Base-by-base conservation (phyloP, 306 rosid genomes). In the Arachis hypogaea region DNA sequence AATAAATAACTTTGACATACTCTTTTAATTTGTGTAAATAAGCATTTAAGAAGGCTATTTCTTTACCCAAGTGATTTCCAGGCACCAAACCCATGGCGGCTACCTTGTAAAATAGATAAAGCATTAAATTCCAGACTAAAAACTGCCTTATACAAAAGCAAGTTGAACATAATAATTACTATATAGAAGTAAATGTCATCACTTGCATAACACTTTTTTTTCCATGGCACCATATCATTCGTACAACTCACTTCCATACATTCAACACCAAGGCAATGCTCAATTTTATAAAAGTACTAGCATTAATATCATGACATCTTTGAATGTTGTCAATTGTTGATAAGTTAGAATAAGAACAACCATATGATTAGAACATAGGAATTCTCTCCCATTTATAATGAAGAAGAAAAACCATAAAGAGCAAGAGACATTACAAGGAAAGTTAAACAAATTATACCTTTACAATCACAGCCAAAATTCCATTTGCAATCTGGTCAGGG, bases 11-110 rank as follows among this genome's bases (percentile, higher is more conserved):
- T 11, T 59, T 43, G 66, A 66, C 93, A 9, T 89, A 91, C 98
- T 83, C 90, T 78, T 94, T 88, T 88, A 94, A 80, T 83, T 92
- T 89, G 74, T 89, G 96, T 73, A 94, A 85, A 87, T 89, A 84
- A 46, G 95, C 84, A 72, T 79, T 80, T 81, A 94, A 85, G 51
- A 77, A 75, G 69, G 88, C 72, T 82, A 94, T 59, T 82, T 88
- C 97, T 84, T 89, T 89, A 69, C 98, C 97, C 96, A 94, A 82
- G 85, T 94, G 98, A 86, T 85, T 91, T 75, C 82, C 80, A 43
- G 98, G 97, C 82, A 88, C 88, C 91, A 94, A 83, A 68, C 97
- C 99, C 96, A 94, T 80, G 51, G 97, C 99, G 77, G 95, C 99
- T 80, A 88, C 97, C 99, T 94, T 80, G 76, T 77, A 74, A 79